A percentile compares a stretch with the other conserved stretches of the same genome.
Evolutionary conservation across 805 yeast genomes (phyloP).

Genomic region (Metschnikowia henanensis): DNA sequence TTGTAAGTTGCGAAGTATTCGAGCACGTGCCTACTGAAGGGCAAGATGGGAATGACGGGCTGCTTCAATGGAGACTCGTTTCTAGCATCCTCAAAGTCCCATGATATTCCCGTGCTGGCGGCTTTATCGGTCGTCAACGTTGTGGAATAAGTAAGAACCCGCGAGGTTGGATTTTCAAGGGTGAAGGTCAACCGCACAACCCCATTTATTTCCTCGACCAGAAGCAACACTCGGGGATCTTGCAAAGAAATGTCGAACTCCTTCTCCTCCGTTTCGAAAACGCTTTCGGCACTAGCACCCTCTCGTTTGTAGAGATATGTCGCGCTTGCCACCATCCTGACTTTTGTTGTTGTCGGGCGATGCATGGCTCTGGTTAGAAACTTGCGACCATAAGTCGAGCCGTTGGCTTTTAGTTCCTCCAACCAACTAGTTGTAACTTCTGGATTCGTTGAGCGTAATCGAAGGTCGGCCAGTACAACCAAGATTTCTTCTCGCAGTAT

Average conservation of each 20-base stretch:
- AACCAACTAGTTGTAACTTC: slow-evolving; percentile 26
- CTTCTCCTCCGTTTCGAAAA: slow-evolving; percentile 40
- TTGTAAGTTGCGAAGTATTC: slow-evolving; percentile 26
- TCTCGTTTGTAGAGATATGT: slow-evolving; percentile 10
- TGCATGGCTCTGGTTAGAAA: slow-evolving; percentile 39
- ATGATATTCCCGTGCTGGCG: slow-evolving; percentile 9
- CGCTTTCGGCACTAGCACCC: slow-evolving; percentile 22
- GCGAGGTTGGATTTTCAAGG: slow-evolving; percentile 74
- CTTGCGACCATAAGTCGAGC: slow-evolving; percentile 12
- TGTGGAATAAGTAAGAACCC: slow-evolving; percentile 62
- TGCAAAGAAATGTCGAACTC: slow-evolving; percentile 58
- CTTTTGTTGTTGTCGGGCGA: slow-evolving; percentile 41
- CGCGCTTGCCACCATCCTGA: slow-evolving; percentile 15
- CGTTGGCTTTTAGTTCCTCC: slow-evolving; percentile 3
- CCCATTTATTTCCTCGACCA: slow-evolving; percentile 19
- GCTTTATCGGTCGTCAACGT: slow-evolving; percentile 14
- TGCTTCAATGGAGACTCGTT: slow-evolving; percentile 31
- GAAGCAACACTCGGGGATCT: slow-evolving; percentile 67
- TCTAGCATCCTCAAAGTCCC: slow-evolving; percentile 15
- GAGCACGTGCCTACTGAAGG: slow-evolving; percentile 53
- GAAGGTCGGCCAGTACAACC: slow-evolving; percentile 19
- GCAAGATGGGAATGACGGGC: slow-evolving; percentile 53
- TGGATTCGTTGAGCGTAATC: slow-evolving; percentile 25
- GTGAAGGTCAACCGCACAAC: slow-evolving; percentile 43
- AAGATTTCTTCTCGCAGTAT: slow-evolving; percentile 15